Evolutionary conservation across 352 stramenopile species (phyloP).

Genomic region (Globisporangium canariense): DNA sequence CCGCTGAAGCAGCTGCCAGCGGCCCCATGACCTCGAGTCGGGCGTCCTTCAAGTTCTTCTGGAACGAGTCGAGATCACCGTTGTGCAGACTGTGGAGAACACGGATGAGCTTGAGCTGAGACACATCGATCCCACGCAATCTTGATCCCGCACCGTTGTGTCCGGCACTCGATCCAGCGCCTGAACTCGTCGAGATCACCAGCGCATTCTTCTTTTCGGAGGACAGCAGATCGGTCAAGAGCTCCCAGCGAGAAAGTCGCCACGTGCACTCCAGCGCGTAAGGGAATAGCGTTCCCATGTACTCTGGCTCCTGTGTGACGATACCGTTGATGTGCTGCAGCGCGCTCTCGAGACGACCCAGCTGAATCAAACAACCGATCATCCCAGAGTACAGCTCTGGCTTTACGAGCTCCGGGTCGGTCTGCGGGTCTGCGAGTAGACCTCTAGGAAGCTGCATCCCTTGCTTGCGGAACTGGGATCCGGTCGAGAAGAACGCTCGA

Average conservation of each 20-base stretch:
- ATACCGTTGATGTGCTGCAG: slow-evolving; percentile 88
- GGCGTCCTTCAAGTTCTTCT: slow-evolving; percentile 61
- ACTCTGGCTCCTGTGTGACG: slow-evolving; percentile 69
- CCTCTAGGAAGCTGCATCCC: slow-evolving; percentile 19
- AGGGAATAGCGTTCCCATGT: slow-evolving; percentile 76
- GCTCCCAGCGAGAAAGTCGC: slow-evolving; percentile 81
- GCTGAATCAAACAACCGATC: slow-evolving; percentile 80
- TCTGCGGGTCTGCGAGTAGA: slow-evolving; percentile 25
- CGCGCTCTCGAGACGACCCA: slow-evolving; percentile 78
- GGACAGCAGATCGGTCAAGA: slow-evolving; percentile 71
- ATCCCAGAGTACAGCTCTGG: slow-evolving; percentile 78
- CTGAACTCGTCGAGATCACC: slow-evolving; percentile 29
- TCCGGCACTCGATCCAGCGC: not conserved
- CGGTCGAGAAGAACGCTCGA: slow-evolving; percentile 20
- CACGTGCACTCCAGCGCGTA: slow-evolving; percentile 83
- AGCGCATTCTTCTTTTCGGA: slow-evolving; percentile 70
- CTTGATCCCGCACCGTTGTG: slow-evolving; percentile 16
- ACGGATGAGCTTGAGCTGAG: slow-evolving; percentile 74
- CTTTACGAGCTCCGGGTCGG: slow-evolving; percentile 57
- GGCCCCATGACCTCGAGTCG: slow-evolving; percentile 67
- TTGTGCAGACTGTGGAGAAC: slow-evolving; percentile 74
- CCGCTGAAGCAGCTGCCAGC: slow-evolving; percentile 59
- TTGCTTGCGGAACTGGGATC: slow-evolving; percentile 1
- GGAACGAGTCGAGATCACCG: slow-evolving; percentile 49
- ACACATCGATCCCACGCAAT: slow-evolving; percentile 66